Evolutionary conservation across 352 stramenopile genomes (phyloP).

Genomic region (Pythium periplocum): DNA sequence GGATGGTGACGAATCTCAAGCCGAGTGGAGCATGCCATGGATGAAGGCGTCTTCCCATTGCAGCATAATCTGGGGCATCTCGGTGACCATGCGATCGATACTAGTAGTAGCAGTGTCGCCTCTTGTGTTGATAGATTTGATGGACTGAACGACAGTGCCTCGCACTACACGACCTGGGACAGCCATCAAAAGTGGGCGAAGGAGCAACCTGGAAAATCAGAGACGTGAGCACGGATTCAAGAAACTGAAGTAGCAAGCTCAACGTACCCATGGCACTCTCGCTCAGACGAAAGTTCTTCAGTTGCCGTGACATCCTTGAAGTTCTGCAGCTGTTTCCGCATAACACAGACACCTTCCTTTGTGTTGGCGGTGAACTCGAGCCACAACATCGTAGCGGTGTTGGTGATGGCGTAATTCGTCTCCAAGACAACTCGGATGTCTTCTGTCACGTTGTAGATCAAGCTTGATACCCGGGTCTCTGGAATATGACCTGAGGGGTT

Average conservation of each 20-base stretch:
- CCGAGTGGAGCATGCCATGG: background rate
- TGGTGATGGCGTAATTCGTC: no score
- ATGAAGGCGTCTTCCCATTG: conserved; percentile 20
- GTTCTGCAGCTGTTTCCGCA: conserved; percentile 15
- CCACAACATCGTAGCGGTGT: conserved; percentile 6
- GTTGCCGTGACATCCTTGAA: conserved; percentile 11
- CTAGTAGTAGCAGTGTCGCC: background rate
- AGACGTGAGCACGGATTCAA: background rate
- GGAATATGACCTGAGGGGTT: background rate
- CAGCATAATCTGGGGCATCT: conserved; percentile 13
- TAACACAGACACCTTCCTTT: conserved; percentile 5
- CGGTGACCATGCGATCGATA: conserved; percentile 8
- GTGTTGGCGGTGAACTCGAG: conserved; percentile 11
- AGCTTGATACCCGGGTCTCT: conserved; percentile 2
- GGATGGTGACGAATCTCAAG: background rate
- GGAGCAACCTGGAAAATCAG: conserved; percentile 11
- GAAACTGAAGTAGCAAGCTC: background rate
- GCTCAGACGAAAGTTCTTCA: conserved; percentile 1
- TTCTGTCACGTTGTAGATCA: conserved; percentile 7
- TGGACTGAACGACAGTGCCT: conserved; percentile 9
- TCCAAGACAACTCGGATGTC: conserved; percentile 11
- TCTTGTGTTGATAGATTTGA: conserved; percentile 8
- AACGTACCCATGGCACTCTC: conserved; percentile 16
- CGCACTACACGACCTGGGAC: conserved; percentile 10
- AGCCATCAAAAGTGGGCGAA: conserved; percentile 9